Conservation (phyloP, 345 rosid species). For the Linum tenue region DNA sequence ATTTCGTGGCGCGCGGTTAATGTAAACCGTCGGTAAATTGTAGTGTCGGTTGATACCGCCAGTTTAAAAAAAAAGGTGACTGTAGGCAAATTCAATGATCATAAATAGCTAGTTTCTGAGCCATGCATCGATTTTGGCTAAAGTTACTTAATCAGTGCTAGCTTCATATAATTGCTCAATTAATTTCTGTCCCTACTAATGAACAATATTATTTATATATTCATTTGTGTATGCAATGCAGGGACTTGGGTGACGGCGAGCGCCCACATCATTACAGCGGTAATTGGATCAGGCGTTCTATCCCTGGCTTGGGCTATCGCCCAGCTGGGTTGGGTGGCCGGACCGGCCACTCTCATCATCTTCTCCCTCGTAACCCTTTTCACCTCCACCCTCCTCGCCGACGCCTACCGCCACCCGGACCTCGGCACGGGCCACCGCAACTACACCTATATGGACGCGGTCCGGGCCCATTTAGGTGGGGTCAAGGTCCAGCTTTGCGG, state of each 20-base stretch:
- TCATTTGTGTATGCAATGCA: conserved; percentile 8
- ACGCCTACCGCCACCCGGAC: conserved; percentile 60
- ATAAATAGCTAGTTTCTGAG: too few relatives aligned
- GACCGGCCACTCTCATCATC: conserved; percentile 50
- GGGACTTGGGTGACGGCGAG: conserved; percentile 81
- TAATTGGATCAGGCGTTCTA: conserved; percentile 92
- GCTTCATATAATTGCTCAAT: too few relatives aligned
- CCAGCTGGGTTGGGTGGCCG: conserved; percentile 82
- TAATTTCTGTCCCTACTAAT: too few relatives aligned
- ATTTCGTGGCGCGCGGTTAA: too few relatives aligned
- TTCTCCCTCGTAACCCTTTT: conserved; percentile 70
- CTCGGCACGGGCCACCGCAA: conserved; percentile 75
- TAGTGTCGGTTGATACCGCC: too few relatives aligned
- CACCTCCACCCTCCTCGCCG: conserved; percentile 75
- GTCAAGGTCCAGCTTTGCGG: conserved; percentile 56
- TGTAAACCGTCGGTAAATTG: too few relatives aligned
- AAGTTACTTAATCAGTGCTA: too few relatives aligned
- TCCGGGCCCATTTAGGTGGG: conserved; percentile 64
- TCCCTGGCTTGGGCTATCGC: conserved; percentile 84
- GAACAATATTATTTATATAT: background rate
- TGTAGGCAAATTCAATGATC: too few relatives aligned
- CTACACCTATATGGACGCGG: conserved; percentile 59
- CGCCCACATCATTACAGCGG: conserved; percentile 87
- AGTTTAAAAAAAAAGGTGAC: too few relatives aligned
- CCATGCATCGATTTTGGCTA: too few relatives aligned